Percentiles rank a stretch among this genome's conserved stretches.
Conservation (phyloP, 2,329 filamentous ascomycete genomes). For the Aureobasidium sp. region DNA sequence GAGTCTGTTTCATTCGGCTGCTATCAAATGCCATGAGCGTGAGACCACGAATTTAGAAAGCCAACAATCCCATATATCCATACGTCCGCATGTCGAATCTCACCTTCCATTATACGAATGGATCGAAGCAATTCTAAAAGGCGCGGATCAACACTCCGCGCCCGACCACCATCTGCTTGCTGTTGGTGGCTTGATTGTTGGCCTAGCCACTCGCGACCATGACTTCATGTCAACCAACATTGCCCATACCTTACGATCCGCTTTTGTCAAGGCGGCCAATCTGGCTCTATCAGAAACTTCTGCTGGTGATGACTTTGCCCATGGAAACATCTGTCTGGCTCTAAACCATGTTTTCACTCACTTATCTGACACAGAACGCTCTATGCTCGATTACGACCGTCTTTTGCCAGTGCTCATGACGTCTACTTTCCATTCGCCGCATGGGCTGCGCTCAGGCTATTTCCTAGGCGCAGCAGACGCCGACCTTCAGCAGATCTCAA, state of each 20-base stretch:
- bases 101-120: slow-evolving; percentile 44
- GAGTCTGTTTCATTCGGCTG: slow-evolving; percentile 64
- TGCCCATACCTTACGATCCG: slow-evolving; percentile 61
- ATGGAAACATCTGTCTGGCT: slow-evolving; percentile 55
- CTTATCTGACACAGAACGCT: slow-evolving; percentile 54
- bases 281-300: slow-evolving; percentile 59
- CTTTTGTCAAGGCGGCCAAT: slow-evolving; percentile 68
- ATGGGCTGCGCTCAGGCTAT: slow-evolving; percentile 69
- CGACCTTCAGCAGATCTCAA: slow-evolving; percentile 53
- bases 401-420: slow-evolving; percentile 64
- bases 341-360: slow-evolving; percentile 71
- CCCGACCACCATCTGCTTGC: slow-evolving; percentile 82
- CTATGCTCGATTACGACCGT: slow-evolving; percentile 55
- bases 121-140: slow-evolving; percentile 51
- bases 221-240: slow-evolving; percentile 58
- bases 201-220: slow-evolving; percentile 59
- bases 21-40: slow-evolving; percentile 47
- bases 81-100: slow-evolving; percentile 25
- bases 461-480: slow-evolving; percentile 64
- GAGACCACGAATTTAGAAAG: slow-evolving; percentile 31
- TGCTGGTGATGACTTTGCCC: slow-evolving; percentile 43
- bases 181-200: slow-evolving; percentile 69
- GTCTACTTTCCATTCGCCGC: slow-evolving; percentile 59
- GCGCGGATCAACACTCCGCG: slow-evolving; percentile 54
- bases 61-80: slow-evolving; percentile 15